These are phyloP conservation scores for Gastrolobium bilobum DNA, from an alignment of 306 rosid genomes.

Conservation along the genomic window DNA sequence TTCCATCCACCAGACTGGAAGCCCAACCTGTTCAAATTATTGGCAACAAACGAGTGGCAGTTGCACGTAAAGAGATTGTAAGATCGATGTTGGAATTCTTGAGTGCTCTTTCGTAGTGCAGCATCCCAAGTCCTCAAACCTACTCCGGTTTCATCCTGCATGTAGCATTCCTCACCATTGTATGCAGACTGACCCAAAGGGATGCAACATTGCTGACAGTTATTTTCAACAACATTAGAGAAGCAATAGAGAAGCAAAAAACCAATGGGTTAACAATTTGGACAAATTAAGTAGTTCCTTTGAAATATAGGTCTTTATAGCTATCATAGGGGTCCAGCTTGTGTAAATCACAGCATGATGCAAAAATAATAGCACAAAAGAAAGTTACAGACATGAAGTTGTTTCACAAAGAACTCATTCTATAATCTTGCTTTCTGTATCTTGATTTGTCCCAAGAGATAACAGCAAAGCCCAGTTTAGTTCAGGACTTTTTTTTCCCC, in stretches of 20 bases:
- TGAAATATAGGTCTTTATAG: slow-evolving; percentile 24
- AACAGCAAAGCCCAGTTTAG: slow-evolving; percentile 11
- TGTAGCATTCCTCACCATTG: slow-evolving; percentile 54
- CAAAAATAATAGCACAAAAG: slow-evolving; percentile 40
- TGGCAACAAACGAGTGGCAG: slow-evolving; percentile 95
- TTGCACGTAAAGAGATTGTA: slow-evolving; percentile 92
- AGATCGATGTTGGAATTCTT: slow-evolving; percentile 87
- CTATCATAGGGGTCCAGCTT: slow-evolving; percentile 9
- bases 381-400: slow-evolving; percentile 1
- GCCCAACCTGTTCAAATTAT: slow-evolving; percentile 81
- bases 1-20: slow-evolving; percentile 88
- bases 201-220: slow-evolving; percentile 64
- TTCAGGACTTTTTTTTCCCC: slow-evolving; percentile 19
- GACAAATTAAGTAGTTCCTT: slow-evolving; percentile 34
- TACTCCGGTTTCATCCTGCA: slow-evolving; percentile 60
- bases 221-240: slow-evolving; percentile 48
- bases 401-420: slow-evolving; percentile 28
- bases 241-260: slow-evolving; percentile 39
- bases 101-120: slow-evolving; percentile 79
- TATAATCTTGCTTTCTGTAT: not conserved
- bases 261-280: slow-evolving; percentile 18
- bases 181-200: slow-evolving; percentile 50
- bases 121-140: slow-evolving; percentile 82
- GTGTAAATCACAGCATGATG: slow-evolving; percentile 38
- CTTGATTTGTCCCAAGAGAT: slow-evolving; percentile 29